phyloP scores from a whole-genome alignment of 257 asterid species.

The Oldenlandia corymbosa region DNA sequence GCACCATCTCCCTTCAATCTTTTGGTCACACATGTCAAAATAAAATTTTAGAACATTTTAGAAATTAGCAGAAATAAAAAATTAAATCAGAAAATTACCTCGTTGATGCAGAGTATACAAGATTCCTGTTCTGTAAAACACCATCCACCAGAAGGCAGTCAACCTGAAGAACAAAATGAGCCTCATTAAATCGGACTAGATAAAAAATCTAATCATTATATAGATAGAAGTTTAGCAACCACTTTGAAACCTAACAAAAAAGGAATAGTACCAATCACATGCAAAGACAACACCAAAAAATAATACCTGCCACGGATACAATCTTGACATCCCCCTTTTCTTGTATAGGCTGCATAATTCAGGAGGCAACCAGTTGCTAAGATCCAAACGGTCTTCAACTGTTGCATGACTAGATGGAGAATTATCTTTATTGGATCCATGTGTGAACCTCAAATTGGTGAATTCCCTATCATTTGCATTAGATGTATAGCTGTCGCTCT shows the following conservation, averaged over 20 bases:
- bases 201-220: not conserved
- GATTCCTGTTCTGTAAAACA: constrained; percentile 81
- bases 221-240: not conserved
- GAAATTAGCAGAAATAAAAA: not conserved
- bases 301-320: constrained; percentile 92
- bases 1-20: not conserved
- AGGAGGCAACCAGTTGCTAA: constrained; percentile 81
- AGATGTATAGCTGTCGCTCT: constrained; percentile 26
- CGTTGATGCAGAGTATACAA: constrained; percentile 94
- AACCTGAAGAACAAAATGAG: constrained; percentile 48
- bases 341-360: constrained; percentile 73
- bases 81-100: constrained; percentile 39
- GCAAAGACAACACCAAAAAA: not conserved
- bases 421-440: constrained; percentile 33
- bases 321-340: constrained; percentile 75
- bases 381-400: constrained; percentile 53
- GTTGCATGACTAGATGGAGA: constrained; percentile 63
- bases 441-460: constrained; percentile 21
- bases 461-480: constrained; percentile 34
- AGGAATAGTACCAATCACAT: not conserved
- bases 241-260: not conserved
- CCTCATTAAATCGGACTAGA: constrained; percentile 9
- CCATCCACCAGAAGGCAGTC: constrained; percentile 98
- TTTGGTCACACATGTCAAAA: not conserved
- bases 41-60: not conserved